phyloP scores from a whole-genome alignment of 768 basidiomycete genomes.

The Paxillus ammoniavirescens region DNA sequence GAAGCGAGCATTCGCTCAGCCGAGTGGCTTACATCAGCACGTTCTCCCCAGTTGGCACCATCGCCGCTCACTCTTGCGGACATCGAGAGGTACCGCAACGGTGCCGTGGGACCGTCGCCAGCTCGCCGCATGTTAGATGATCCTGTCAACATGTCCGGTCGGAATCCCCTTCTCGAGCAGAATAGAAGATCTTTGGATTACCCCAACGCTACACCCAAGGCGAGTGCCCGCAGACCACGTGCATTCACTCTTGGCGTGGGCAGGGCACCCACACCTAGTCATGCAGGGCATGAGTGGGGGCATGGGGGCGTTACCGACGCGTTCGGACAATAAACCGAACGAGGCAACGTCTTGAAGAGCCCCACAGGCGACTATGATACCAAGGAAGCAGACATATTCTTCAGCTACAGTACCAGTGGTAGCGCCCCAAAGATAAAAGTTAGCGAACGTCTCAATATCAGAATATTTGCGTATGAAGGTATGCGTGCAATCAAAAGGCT shows the following conservation, averaged over 20 bases:
- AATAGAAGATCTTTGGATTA: constrained; percentile 8
- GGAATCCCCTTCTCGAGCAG: neutral
- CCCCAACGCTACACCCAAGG: neutral
- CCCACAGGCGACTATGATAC: constrained; percentile 18
- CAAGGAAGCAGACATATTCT: constrained; percentile 4
- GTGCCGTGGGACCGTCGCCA: constrained; percentile 6
- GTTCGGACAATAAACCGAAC: constrained; percentile 26
- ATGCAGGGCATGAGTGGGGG: constrained; percentile 10
- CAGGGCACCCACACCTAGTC: constrained; percentile 26
- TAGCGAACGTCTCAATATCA: constrained; percentile 1
- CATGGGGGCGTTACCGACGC: constrained; percentile 24
- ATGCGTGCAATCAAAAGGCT: neutral
- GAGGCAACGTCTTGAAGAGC: constrained; percentile 13
- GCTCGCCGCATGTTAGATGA: neutral
- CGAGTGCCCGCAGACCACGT: neutral
- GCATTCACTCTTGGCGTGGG: constrained; percentile 31
- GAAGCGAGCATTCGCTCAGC: constrained; percentile 31
- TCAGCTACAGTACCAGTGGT: constrained; percentile 13
- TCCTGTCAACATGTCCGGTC: constrained; percentile 1
- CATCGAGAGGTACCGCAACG: constrained; percentile 28
- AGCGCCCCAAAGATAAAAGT: constrained; percentile 3
- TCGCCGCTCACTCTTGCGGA: constrained; percentile 17
- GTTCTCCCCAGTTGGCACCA: constrained; percentile 7
- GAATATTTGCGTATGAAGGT: neutral
- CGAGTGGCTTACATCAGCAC: constrained; percentile 29